Evolutionary conservation across 2,329 filamentous ascomycete genomes (phyloP), one percentile per base, ranked within the genome.

Genomic region (Exophiala alcalophila): DNA sequence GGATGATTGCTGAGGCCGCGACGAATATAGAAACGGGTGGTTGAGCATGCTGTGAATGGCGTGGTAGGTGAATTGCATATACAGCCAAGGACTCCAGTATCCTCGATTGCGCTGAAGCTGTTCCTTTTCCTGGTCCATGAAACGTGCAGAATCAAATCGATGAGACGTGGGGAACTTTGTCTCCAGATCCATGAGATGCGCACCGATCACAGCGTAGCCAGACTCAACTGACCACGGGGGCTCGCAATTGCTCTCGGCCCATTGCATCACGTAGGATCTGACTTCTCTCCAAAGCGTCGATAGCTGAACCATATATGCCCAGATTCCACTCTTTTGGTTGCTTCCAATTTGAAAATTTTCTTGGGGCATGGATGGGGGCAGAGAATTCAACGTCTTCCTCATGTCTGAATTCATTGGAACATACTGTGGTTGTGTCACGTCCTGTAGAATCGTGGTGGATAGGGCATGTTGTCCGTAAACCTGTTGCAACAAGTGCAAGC

Each of bases 71-170:
- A 62, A 57, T 34, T 62, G 60, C 28, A 60, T 51, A 33, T 55
- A 58, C 4, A 62, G 28, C 60, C 60, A 62, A n/a, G 59, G 57
- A 28, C 54, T 59, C 60, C 60, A 62, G 34, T 58, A 61, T 72
- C 76, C 1, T 66, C 71, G 15, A 35, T 51, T n/a, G 54, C 57
- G 20, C 55, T 46, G 1, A 4, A 58, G 43, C 24, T 57, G 50
- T 12, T 50, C 40, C 1, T 15, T 28, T 6, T 49, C 43, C 3
- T 39, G 41, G 11, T 57, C 48, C 8, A 41, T 37, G 12, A 58
- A 58, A n/a, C 35, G 40, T 8, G 49, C 49, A 4, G 40, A 37
- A 30, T 58, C 52, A 25, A 43, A 58, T 19, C 55, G 44, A 39
- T 56, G 48, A 27, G 39, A 42, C 7, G 47, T 50, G 4, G 55